These are phyloP conservation scores for Vanrija sp. DNA, from an alignment of 1,284 basidiomycete genomes.

Conservation along the genomic window DNA sequence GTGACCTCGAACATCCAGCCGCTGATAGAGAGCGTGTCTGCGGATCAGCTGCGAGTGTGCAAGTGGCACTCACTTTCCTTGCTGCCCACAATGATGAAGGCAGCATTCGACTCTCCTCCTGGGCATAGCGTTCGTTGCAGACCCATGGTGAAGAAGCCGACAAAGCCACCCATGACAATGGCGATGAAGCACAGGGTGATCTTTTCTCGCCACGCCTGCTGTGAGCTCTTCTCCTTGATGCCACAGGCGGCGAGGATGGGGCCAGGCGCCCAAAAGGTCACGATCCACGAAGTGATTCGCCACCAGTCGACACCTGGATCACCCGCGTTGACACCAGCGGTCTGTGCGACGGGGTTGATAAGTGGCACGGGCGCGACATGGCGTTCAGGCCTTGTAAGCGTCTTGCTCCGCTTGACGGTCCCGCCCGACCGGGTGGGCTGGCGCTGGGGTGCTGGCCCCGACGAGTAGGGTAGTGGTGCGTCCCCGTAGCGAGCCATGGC, in stretches of 20 bases:
- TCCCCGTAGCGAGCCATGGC: constrained; percentile 30
- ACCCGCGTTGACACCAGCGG: constrained; percentile 49
- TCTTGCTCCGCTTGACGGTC: constrained; percentile 68
- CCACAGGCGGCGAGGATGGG: constrained; percentile 68
- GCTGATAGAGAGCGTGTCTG: constrained; percentile 68
- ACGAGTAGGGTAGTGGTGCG: constrained; percentile 40
- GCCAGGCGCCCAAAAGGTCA: constrained; percentile 89
- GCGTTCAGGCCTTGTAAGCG: constrained; percentile 91
- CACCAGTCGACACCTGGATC: constrained; percentile 61
- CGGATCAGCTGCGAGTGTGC: constrained; percentile 1
- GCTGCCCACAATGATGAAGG: constrained; percentile 35
- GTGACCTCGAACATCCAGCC: constrained; percentile 77
- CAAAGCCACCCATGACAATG: constrained; percentile 66
- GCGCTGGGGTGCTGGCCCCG: constrained; percentile 33
- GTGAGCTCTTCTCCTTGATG: constrained; percentile 68
- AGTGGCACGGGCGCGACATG: constrained; percentile 88
- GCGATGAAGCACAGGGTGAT: constrained; percentile 87
- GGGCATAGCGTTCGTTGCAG: constrained; percentile 91
- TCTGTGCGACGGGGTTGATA: constrained; percentile 61
- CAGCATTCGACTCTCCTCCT: constrained; percentile 32
- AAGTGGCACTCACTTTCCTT: constrained; percentile 30
- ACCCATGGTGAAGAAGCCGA: constrained; percentile 93
- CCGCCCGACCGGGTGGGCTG: constrained; percentile 23
- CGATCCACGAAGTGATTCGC: constrained; percentile 70
- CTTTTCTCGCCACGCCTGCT: constrained; percentile 98